These are phyloP conservation scores for Rutstroemia sp. DNA, from an alignment of 2,329 filamentous ascomycete species.

Conservation along the genomic window DNA sequence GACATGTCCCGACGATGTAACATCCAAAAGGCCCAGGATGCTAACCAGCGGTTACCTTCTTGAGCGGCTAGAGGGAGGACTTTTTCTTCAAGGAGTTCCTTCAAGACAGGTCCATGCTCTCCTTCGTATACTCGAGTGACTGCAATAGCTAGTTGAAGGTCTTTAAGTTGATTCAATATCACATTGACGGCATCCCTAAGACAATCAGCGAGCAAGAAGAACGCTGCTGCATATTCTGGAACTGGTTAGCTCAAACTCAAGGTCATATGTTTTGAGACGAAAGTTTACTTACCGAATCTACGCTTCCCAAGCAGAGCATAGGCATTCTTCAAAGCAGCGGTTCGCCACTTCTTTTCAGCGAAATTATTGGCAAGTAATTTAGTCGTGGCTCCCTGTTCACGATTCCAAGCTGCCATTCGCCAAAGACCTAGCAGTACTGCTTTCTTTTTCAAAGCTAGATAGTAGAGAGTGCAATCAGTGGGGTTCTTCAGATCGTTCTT, in stretches of 20 bases:
- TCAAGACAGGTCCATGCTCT: conserved; percentile 68
- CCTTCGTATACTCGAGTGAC: conserved; percentile 84
- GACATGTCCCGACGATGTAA: conserved; percentile 75
- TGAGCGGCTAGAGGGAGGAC: conserved; percentile 70
- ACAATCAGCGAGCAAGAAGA: conserved; percentile 85
- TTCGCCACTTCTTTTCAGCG: conserved; percentile 76
- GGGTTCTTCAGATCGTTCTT: conserved; percentile 83
- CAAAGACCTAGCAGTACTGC: conserved; percentile 82
- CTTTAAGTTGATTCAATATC: conserved; percentile 78
- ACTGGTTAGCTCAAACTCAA: conserved; percentile 3
- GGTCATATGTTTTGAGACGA: neutral
- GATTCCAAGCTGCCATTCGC: conserved; percentile 88
- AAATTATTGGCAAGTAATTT: conserved; percentile 88
- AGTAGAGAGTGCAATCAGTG: conserved; percentile 83
- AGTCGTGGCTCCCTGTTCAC: conserved; percentile 74
- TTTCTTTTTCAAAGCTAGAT: conserved; percentile 87
- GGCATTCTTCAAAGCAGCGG: conserved; percentile 87
- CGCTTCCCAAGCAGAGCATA: conserved; percentile 90
- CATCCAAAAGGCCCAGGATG: conserved; percentile 95
- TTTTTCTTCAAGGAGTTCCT: conserved; percentile 68
- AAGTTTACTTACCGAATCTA: conserved; percentile 58
- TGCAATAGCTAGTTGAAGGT: conserved; percentile 83
- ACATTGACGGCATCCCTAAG: conserved; percentile 80
- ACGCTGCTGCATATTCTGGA: conserved; percentile 84
- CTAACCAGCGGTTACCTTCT: conserved; percentile 86